Evolutionary conservation across 306 rosid species (phyloP).

Genomic region (Lagenaria siceraria): DNA sequence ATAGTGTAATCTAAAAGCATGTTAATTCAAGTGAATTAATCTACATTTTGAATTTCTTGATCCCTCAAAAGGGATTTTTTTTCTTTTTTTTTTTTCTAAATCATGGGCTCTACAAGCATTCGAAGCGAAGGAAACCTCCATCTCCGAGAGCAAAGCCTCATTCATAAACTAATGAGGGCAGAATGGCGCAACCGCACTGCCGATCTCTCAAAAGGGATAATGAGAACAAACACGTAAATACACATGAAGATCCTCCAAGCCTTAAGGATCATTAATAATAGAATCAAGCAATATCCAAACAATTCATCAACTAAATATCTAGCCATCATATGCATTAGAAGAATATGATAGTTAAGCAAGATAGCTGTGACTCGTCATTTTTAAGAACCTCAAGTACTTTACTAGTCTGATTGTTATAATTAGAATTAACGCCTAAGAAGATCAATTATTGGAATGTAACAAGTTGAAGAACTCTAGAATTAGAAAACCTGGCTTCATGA

Average conservation of each 20-base stretch:
- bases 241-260: background rate
- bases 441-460: background rate
- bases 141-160: conserved; percentile 31
- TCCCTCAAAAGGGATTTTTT: too few species aligned
- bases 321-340: background rate
- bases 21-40: background rate
- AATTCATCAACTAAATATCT: background rate
- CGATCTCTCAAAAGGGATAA: background rate
- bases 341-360: background rate
- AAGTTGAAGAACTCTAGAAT: background rate
- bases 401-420: background rate
- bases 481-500: background rate
- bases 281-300: background rate
- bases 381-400: background rate
- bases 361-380: background rate
- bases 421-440: background rate
- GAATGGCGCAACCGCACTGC: background rate
- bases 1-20: background rate
- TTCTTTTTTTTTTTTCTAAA: too few species aligned
- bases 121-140: conserved; percentile 5
- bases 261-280: background rate
- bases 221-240: background rate
- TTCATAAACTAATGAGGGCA: conserved; percentile 24
- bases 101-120: conserved; percentile 28
- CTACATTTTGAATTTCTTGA: background rate